phyloP scores from a whole-genome alignment of 2,329 filamentous ascomycete species.

The Calonectria henricotiae region DNA sequence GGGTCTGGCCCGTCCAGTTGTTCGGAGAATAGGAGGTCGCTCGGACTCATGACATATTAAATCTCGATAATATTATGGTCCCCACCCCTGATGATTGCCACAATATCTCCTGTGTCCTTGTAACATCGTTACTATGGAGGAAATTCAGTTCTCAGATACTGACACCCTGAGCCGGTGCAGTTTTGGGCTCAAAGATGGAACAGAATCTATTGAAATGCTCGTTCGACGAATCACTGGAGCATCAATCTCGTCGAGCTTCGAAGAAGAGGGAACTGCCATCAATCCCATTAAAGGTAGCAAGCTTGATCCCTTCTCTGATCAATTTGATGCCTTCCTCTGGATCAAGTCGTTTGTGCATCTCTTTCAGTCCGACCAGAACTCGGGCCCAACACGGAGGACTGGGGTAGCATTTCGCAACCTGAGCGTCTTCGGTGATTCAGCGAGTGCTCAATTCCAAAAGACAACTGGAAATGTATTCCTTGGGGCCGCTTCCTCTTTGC shows the following conservation, averaged over 20 bases:
- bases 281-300: constrained; percentile 8
- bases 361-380: constrained; percentile 9
- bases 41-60: not conserved
- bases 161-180: not conserved
- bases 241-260: not conserved
- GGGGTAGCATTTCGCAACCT: constrained; percentile 25
- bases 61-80: not conserved
- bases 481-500: not conserved
- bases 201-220: not conserved
- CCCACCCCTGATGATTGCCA: not conserved
- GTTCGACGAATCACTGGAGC: not conserved
- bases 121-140: not conserved
- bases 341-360: constrained; percentile 13
- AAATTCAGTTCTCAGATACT: not conserved
- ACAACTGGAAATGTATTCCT: constrained; percentile 26
- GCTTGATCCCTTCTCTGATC: constrained; percentile 17
- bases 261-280: constrained; percentile 4
- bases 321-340: constrained; percentile 22
- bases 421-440: constrained; percentile 18
- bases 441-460: constrained; percentile 18
- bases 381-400: not conserved
- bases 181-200: not conserved
- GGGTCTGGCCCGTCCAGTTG: too few relatives aligned
- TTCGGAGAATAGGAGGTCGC: not conserved
- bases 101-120: not conserved